These are phyloP conservation scores for Protea cynaroides DNA, from an alignment of 164 flowering plant species.

Conservation along the genomic window DNA sequence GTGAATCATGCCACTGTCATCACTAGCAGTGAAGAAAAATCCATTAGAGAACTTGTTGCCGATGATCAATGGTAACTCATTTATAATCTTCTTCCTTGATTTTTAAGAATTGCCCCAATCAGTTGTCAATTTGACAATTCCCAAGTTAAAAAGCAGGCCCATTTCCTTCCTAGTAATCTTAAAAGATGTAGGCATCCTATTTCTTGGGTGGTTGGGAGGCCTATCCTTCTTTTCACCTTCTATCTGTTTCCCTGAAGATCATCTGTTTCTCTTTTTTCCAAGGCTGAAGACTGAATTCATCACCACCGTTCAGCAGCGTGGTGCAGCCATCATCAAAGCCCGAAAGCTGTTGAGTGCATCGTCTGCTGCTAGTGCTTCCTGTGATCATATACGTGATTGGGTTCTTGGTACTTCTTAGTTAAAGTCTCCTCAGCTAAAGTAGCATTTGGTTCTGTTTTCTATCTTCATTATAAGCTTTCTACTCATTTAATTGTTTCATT, in stretches of 20 bases:
- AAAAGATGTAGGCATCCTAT: too few relatives aligned
- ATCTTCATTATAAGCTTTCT: not conserved
- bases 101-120: too few relatives aligned
- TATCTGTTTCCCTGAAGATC: not conserved
- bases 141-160: not conserved
- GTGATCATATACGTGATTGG: slow-evolving; percentile 95
- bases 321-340: slow-evolving; percentile 98
- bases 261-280: not conserved
- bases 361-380: slow-evolving; percentile 98
- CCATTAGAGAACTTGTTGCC: slow-evolving; percentile 73
- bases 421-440: not conserved
- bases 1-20: not conserved
- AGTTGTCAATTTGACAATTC: not conserved
- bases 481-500: not conserved
- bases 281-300: slow-evolving; percentile 93
- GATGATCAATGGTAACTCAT: slow-evolving; percentile 79
- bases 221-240: not conserved
- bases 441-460: not conserved
- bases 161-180: too few relatives aligned
- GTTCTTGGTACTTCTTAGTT: slow-evolving; percentile 82
- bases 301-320: slow-evolving; percentile 90
- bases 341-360: slow-evolving; percentile 94
- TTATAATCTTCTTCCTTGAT: too few relatives aligned
- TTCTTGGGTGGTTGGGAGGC: too few relatives aligned
- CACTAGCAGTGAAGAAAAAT: slow-evolving; percentile 36